A percentile compares a stretch with the other conserved stretches of the same genome.
These are phyloP conservation scores for Picea abies DNA, from an alignment of 83 land plant genomes.

Conservation along the genomic window DNA sequence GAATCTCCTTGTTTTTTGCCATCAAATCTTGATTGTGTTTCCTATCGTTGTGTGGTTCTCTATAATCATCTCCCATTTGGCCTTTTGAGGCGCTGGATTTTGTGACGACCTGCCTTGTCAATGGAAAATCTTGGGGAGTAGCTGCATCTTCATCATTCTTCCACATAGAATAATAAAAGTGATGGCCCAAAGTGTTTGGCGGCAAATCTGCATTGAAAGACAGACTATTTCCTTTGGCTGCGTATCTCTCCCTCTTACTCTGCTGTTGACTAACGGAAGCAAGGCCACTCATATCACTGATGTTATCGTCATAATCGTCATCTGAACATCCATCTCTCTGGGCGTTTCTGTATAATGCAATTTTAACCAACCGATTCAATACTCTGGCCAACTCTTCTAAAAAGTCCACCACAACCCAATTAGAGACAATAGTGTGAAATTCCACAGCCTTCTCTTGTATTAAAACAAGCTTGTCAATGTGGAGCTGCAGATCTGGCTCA, in stretches of 20 bases:
- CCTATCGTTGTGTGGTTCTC: no score
- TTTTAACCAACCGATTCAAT: constrained; percentile 7
- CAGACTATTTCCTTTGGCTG: neutral
- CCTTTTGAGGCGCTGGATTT: neutral
- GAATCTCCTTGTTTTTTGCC: neutral
- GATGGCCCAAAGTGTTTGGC: neutral
- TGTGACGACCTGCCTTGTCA: neutral
- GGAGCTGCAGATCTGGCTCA: neutral
- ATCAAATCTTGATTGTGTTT: no score
- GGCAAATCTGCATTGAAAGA: neutral
- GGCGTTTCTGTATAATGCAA: constrained; percentile 9
- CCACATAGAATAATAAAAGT: constrained; percentile 5
- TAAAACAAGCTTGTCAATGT: neutral
- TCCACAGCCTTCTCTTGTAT: constrained; percentile 4
- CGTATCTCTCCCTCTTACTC: neutral
- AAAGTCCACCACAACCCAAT: constrained; percentile 3
- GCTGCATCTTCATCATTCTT: neutral
- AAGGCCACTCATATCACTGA: constrained; percentile 9
- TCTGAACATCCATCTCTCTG: constrained; percentile 9
- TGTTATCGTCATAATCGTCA: neutral
- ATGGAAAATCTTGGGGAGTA: neutral
- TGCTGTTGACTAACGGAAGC: neutral
- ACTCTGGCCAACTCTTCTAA: constrained; percentile 1
- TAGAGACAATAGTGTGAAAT: neutral
- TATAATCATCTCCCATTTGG: neutral